Evolutionary conservation across 169 alveolate genomes (phyloP), one percentile per base, ranked within the genome.

Genomic region (Perkinsus chesapeaki): DNA sequence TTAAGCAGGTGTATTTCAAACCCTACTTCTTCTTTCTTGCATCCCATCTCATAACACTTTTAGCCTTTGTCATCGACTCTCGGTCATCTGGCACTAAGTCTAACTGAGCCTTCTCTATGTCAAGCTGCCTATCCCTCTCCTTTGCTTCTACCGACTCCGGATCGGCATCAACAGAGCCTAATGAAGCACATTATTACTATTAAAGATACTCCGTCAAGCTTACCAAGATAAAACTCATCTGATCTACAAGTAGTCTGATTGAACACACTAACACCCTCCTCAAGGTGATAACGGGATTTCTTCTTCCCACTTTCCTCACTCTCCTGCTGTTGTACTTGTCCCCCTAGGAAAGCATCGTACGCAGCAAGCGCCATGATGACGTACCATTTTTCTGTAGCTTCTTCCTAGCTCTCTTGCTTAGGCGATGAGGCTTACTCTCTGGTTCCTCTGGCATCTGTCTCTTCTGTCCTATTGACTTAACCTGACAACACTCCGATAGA

Each of bases 1-100:
- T n/a, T 16, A 92, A 39, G 60, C 39, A 0, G 60, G 43, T 20
- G 36, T 93, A 39, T 90, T 39, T 48, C 39, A 94, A n/a, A 27
- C 39, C 93, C 31, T 93, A 94, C 91, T 73, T 92, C 48, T 94
- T 94, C 94, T 93, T 94, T 37, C 39, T 82, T 31, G 96, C 92
- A 91, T 94, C 93, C 96, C 96, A 94, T 48, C 94, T 20, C 72
- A 37, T 37, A 31, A 91, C 92, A 1, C 48, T 31, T 19, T 39
- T 37, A 0, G 60, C 47, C 92, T 91, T 91, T 20, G 39, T 91
- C 92, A 91, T 91, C 39, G 39, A 39, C 72, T 31, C 48, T 3
- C 38, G 38, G 16, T 91, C 92, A 39, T 91, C 92, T 3, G 72
- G 72, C 72, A 91, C 47, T 36, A 91, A 38, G 23, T 91, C 92